Percentiles rank a stretch among this genome's conserved stretches.
These are phyloP conservation scores for Fonsecaea pedrosoi DNA, from an alignment of 2,329 filamentous ascomycete species.

Conservation along the genomic window DNA sequence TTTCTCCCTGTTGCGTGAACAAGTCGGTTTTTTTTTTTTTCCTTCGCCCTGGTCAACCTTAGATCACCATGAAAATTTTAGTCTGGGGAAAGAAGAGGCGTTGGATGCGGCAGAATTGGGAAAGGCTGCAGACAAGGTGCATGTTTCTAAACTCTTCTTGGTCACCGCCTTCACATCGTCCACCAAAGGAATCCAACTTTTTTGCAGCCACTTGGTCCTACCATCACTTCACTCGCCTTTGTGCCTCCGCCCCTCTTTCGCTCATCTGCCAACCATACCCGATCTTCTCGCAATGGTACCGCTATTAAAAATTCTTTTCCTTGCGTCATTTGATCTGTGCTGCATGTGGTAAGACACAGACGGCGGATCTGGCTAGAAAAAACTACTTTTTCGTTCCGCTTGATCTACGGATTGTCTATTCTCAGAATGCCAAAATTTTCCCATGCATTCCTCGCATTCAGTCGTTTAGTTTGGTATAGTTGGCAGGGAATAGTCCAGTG, in stretches of 20 bases:
- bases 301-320: background rate
- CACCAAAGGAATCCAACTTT: slow-evolving; percentile 5
- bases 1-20: slow-evolving; percentile 18
- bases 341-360: slow-evolving; percentile 1
- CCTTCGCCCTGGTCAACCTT: slow-evolving; percentile 1
- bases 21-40: slow-evolving; percentile 23
- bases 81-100: slow-evolving; percentile 26
- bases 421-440: background rate
- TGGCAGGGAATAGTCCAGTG: slow-evolving; percentile 77
- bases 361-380: background rate
- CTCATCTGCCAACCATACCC: background rate
- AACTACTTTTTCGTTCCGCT: slow-evolving; percentile 12
- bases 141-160: slow-evolving; percentile 22
- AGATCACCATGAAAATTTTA: slow-evolving; percentile 25
- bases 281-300: background rate
- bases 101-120: slow-evolving; percentile 21
- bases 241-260: background rate
- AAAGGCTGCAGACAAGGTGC: slow-evolving; percentile 9
- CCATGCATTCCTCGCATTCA: slow-evolving; percentile 33
- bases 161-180: slow-evolving; percentile 21
- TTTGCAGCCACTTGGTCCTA: background rate
- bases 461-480: slow-evolving; percentile 55
- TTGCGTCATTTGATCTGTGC: slow-evolving; percentile 9
- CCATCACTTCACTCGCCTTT: slow-evolving; percentile 1
- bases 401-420: slow-evolving; percentile 9